A percentile compares a stretch with the other conserved stretches of the same genome.
Conservation (phyloP, 345 rosid species). For the Salix brachista region DNA sequence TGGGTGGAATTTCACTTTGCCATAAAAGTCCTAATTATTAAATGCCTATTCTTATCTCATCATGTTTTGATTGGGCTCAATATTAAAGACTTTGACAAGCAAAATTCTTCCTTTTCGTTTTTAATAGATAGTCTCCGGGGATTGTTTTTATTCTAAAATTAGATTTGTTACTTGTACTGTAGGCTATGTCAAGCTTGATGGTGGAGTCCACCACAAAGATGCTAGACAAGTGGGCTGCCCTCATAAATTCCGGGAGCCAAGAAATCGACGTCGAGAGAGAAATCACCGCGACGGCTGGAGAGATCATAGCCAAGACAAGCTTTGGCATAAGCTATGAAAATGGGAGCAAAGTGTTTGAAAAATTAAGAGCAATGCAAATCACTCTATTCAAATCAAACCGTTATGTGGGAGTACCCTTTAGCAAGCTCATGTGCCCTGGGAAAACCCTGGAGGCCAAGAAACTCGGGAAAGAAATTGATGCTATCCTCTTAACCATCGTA, state of each 20-base stretch:
- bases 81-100: neutral
- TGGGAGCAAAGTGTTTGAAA: slow-evolving; percentile 55
- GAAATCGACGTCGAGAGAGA: slow-evolving; percentile 73
- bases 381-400: slow-evolving; percentile 72
- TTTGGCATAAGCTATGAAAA: slow-evolving; percentile 61
- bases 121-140: neutral
- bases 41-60: neutral
- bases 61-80: neutral
- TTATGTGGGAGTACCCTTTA: slow-evolving; percentile 80
- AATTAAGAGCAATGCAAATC: slow-evolving; percentile 67
- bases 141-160: neutral
- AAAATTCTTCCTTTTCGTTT: neutral
- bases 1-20: neutral
- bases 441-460: slow-evolving; percentile 47
- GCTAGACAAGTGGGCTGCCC: slow-evolving; percentile 61
- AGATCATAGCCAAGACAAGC: slow-evolving; percentile 80
- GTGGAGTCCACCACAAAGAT: slow-evolving; percentile 67
- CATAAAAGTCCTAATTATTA: neutral
- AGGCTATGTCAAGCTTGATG: slow-evolving; percentile 84
- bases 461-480: slow-evolving; percentile 73
- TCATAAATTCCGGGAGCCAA: slow-evolving; percentile 39
- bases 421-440: slow-evolving; percentile 45
- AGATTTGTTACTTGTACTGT: neutral
- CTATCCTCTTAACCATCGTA: slow-evolving; percentile 55
- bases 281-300: slow-evolving; percentile 64